Evolutionary conservation across 805 yeast species (phyloP).

Genomic region (Nakazawaea ernobii): DNA sequence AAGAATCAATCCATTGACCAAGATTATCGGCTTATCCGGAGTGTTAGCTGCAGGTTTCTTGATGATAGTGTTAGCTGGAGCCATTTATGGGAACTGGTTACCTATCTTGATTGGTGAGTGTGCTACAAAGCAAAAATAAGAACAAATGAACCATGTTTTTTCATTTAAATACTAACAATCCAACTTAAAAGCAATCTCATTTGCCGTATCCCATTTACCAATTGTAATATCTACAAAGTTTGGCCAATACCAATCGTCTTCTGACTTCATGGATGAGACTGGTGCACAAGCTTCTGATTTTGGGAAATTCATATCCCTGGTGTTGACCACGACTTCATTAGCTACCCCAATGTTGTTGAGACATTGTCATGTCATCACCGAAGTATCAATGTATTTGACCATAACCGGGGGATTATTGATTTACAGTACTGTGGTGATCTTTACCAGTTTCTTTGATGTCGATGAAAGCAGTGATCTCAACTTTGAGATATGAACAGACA

Average conservation of each 20-base stretch:
- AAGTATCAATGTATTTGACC: constrained; percentile 70
- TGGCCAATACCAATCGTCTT: background rate
- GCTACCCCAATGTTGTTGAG: constrained; percentile 60
- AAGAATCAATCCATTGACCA: constrained; percentile 58
- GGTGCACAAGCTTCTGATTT: constrained; percentile 45
- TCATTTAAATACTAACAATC: constrained; percentile 6
- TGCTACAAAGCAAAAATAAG: constrained; percentile 15
- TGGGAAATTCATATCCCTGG: constrained; percentile 75
- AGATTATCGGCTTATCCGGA: constrained; percentile 68
- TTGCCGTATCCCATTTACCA: constrained; percentile 68
- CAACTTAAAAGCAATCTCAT: constrained; percentile 35
- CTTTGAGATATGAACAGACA: constrained; percentile 19
- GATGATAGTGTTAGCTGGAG: constrained; percentile 81
- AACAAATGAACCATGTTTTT: no score
- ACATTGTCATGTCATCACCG: constrained; percentile 68
- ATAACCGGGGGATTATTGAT: constrained; percentile 77
- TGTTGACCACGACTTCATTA: constrained; percentile 44
- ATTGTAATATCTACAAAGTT: constrained; percentile 37
- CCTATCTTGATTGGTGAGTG: constrained; percentile 69
- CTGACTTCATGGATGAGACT: constrained; percentile 61
- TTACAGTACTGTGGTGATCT: constrained; percentile 76
- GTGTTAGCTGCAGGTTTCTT: constrained; percentile 87
- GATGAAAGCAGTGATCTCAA: constrained; percentile 31
- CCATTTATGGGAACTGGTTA: constrained; percentile 84
- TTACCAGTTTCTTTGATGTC: constrained; percentile 71